Evolutionary conservation across 257 asterid genomes (phyloP), one percentile per base, ranked within the genome.

Genomic region (Salvia hispanica): DNA sequence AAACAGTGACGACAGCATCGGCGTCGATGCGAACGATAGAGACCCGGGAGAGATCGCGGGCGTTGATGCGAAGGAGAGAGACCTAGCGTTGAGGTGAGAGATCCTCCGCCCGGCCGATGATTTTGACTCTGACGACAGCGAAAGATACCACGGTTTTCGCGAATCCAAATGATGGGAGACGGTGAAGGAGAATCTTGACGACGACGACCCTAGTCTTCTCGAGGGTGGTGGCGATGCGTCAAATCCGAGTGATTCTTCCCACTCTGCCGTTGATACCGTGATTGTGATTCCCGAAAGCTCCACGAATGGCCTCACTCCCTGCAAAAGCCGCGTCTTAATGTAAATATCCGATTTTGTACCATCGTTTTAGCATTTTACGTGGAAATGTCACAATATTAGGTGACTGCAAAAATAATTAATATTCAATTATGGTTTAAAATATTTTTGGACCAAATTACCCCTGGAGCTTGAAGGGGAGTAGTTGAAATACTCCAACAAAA

Each of bases 281-380:
- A 47, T 33, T 0, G 83, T 82, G 12, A 64, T 13, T 8, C 89
- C 59, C 9, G 97, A 87, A 39, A 86, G 73, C 75, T 86, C 97
- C 6, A 91, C 85, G 46, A 91, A 91, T 3, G 97, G 70, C 72
- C 70, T 86, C 28, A 85, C 80, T 14, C 97, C 97, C 97, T 91
- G 25, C 58, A 54, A 58, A 25, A 25, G 3, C 31, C 31, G 31
- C 31, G 31, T 25, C 2, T 25, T 25, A 25, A 25, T 1, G 31
- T 25, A 25, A 25, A 25, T 25, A 25, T 25, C 2, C 31, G 31
- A 1, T 25, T 25, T 25, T 25, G 31, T 25, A 25, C 31, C 31
- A 25, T 25, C 3, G 31, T 25, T 25, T 25, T 25, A 25, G 31
- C 31, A 25, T 25, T 25, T 25, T 25, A 25, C 3, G 2, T 2